Percentiles rank a stretch among this genome's conserved stretches.
These are phyloP conservation scores for Tubosaeta sp. DNA, from an alignment of 768 basidiomycete genomes.

Conservation along the genomic window DNA sequence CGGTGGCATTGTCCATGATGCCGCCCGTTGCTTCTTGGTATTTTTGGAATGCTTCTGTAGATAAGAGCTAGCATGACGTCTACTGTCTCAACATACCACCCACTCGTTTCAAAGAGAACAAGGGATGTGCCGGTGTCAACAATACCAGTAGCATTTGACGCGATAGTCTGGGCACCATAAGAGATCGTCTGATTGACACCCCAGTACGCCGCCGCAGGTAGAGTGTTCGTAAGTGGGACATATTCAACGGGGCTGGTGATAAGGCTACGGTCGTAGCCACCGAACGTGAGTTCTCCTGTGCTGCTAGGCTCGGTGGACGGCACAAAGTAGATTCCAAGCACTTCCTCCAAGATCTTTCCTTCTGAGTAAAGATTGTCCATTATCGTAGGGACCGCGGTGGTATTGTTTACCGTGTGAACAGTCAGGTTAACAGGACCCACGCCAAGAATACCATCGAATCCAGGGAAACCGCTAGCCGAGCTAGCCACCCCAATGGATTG, in stretches of 20 bases:
- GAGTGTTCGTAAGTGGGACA: conserved; percentile 19
- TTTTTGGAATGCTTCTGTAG: conserved; percentile 14
- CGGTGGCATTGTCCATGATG: conserved; percentile 17
- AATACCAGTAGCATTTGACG: conserved; percentile 21
- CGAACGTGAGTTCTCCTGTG: conserved; percentile 20
- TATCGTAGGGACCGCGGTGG: conserved; percentile 26
- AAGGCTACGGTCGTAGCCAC: conserved; percentile 13
- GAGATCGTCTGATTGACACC: conserved; percentile 25
- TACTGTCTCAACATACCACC: not conserved
- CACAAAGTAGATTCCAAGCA: conserved; percentile 31
- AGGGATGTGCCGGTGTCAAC: conserved; percentile 29
- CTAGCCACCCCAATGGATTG: conserved; percentile 23
- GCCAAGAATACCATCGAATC: conserved; percentile 11
- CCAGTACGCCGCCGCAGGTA: conserved; percentile 24
- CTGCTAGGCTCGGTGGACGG: conserved; percentile 17
- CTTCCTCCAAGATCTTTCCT: conserved; percentile 20
- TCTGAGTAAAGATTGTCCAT: conserved; percentile 31
- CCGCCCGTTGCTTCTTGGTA: conserved; percentile 9
- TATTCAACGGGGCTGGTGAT: conserved; percentile 15
- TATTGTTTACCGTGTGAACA: conserved; percentile 13
- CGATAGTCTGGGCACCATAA: conserved; percentile 17
- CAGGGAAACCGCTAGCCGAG: not conserved
- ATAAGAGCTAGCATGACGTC: not conserved
- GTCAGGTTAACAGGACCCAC: conserved; percentile 33
- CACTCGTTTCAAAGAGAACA: conserved; percentile 16